Evolutionary conservation across 2,329 filamentous ascomycete species (phyloP).

Genomic region (Aspergillus intermedius): DNA sequence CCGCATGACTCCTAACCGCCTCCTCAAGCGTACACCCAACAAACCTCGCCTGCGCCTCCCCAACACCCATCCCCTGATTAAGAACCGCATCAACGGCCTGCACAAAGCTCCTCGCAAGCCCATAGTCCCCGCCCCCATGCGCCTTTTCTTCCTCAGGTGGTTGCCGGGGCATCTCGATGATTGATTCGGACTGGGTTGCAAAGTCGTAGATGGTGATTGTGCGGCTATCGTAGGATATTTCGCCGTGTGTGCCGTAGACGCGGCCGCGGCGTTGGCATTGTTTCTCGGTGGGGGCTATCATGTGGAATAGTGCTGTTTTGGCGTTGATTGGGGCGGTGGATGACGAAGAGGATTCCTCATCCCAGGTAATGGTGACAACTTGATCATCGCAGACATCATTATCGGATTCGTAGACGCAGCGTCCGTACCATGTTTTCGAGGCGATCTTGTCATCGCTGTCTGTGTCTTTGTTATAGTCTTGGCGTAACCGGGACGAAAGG

Average conservation of each 20-base stretch:
- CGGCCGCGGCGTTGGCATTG: conserved; percentile 80
- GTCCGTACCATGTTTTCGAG: conserved; percentile 65
- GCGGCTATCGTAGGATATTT: conserved; percentile 76
- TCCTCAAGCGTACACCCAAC: conserved; percentile 83
- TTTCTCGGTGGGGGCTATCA: conserved; percentile 83
- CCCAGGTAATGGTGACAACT: conserved; percentile 80
- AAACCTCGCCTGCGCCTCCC: conserved; percentile 65
- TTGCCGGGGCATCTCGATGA: conserved; percentile 54
- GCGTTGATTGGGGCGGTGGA: background rate
- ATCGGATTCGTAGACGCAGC: conserved; percentile 90
- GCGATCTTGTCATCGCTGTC: conserved; percentile 49
- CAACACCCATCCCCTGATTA: conserved; percentile 59
- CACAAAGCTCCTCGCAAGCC: conserved; percentile 76
- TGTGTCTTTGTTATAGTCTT: conserved; percentile 52
- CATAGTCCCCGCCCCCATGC: conserved; percentile 74
- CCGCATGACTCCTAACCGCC: conserved; percentile 77
- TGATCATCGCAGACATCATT: conserved; percentile 95
- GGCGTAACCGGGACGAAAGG: conserved; percentile 43
- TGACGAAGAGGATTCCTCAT: conserved; percentile 51
- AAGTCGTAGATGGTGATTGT: conserved; percentile 73
- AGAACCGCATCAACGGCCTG: conserved; percentile 74
- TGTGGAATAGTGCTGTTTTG: conserved; percentile 86
- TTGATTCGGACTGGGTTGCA: conserved; percentile 47
- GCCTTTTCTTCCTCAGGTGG: conserved; percentile 49
- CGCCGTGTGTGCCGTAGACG: conserved; percentile 79